Evolutionary conservation across 139 green algal species (phyloP), one percentile per base, ranked within the genome.

Genomic region (Marvania coccoides): DNA sequence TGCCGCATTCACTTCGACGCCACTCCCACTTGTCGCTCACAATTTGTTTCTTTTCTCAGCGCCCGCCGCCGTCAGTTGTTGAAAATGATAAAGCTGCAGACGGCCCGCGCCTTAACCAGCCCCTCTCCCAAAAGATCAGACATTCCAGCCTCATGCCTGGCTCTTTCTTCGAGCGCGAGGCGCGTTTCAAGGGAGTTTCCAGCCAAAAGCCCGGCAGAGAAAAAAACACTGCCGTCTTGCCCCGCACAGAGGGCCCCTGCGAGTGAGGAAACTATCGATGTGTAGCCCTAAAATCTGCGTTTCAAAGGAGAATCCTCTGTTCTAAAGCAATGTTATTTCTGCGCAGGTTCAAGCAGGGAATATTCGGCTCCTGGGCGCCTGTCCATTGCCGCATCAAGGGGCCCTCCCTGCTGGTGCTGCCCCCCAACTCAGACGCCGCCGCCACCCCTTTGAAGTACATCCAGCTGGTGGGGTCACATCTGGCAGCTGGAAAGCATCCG

Each of bases 161-260:
- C 23, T 71, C 61, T 6, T 76, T 76, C n/a, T 66, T 47, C 29
- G 69, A 70, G 40, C 51, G 69, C 2, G 69, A 76, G 39, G 6
- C 15, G 30, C 24, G 15, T 1, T 76, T 76, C 53, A 66, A 66
- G 38, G n/a, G n/a, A n/a, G n/a, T n/a, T n/a, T 64, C 57, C 5
- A 66, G 56, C 23, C 28, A 40, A 24, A 29, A 9, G 48, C 9
- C 9, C 9, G 30, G 24, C 12, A 28, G 40, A 28, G 59, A 36
- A n/a, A 26, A 19, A 24, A 66, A 53, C 42, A 23, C 34, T 13
- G 28, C 15, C 26, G 59, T 66, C 26, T 15, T 8, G 26, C 59
- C 59, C 23, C 33, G 30, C 36, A 58, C 30, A 0, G 42, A 66
- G 23, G 59, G 59, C 8, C 3, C 26, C 7, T 30, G 30, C 59